Evolutionary conservation across 805 yeast species (phyloP).

Genomic region (Sugiyamaella mastotermitis): DNA sequence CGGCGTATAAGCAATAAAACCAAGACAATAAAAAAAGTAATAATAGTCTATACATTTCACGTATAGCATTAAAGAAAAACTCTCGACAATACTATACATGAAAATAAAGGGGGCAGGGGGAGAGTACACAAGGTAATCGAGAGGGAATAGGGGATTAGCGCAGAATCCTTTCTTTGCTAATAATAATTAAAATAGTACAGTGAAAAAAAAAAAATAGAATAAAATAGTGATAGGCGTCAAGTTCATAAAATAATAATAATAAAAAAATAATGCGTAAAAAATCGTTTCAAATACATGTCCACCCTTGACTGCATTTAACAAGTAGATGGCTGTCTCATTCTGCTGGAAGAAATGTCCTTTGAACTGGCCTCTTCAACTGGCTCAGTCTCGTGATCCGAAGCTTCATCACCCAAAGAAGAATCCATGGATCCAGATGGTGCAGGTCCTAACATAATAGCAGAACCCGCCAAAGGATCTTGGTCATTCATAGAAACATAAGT

Average conservation of each 20-base stretch:
- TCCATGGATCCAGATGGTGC: constrained; percentile 1
- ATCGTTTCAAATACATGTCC: neutral
- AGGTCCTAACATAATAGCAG: constrained; percentile 4
- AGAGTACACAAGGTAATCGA: too few relatives aligned
- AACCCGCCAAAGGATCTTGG: constrained; percentile 1
- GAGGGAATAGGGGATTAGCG: too few relatives aligned
- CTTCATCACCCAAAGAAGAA: too few relatives aligned
- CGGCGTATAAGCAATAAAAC: too few relatives aligned
- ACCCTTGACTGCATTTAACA: constrained; percentile 3
- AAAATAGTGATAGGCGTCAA: neutral
- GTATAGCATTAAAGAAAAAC: too few relatives aligned
- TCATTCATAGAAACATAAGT: constrained; percentile 17
- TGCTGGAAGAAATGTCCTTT: constrained; percentile 3
- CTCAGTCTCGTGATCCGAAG: neutral
- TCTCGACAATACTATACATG: too few relatives aligned
- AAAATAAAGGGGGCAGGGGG: too few relatives aligned
- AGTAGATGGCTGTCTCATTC: constrained; percentile 13
- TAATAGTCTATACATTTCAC: too few relatives aligned
- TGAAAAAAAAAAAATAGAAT: neutral
- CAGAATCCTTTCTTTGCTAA: too few relatives aligned
- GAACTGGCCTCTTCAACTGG: neutral
- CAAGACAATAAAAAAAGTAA: too few relatives aligned
- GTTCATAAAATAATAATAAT: too few relatives aligned
- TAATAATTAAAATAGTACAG: neutral
- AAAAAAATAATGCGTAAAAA: too few relatives aligned